Evolutionary conservation across 148 eudicot genomes (phyloP).

Genomic region (Amaranthus hypochondriacus): DNA sequence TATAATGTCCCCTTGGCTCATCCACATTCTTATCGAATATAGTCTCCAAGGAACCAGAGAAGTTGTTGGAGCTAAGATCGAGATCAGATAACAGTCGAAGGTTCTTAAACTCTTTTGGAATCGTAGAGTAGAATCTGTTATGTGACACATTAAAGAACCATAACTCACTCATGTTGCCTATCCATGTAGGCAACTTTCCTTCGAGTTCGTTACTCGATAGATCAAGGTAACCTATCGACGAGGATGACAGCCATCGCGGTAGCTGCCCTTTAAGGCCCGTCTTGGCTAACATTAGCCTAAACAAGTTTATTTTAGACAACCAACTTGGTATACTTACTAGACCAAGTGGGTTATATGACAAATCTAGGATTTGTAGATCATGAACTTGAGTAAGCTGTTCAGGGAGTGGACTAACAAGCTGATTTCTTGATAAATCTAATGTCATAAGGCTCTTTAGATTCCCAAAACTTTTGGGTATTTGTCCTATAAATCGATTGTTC

Average conservation of each 20-base stretch:
- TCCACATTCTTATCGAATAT: slow-evolving; percentile 31
- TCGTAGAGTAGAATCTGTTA: slow-evolving; percentile 40
- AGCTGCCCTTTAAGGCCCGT: slow-evolving; percentile 58
- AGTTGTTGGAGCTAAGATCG: slow-evolving; percentile 58
- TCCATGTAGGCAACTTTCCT: slow-evolving; percentile 65
- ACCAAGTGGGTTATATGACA: slow-evolving; percentile 57
- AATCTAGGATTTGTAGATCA: slow-evolving; percentile 36
- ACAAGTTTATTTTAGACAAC: slow-evolving; percentile 31
- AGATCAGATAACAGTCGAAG: slow-evolving; percentile 33
- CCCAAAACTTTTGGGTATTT: slow-evolving; percentile 57
- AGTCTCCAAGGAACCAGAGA: slow-evolving; percentile 35
- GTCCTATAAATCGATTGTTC: slow-evolving; percentile 46
- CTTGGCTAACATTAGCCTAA: slow-evolving; percentile 39
- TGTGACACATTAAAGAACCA: slow-evolving; percentile 49
- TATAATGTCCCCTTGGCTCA: slow-evolving; percentile 47
- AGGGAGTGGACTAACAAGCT: slow-evolving; percentile 48
- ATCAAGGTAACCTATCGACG: slow-evolving; percentile 45
- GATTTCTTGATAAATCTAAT: slow-evolving; percentile 50
- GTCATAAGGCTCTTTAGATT: slow-evolving; percentile 38
- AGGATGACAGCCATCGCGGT: slow-evolving; percentile 43
- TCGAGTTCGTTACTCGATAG: slow-evolving; percentile 50
- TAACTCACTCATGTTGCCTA: slow-evolving; percentile 66
- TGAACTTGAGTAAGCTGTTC: slow-evolving; percentile 36
- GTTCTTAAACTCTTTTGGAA: slow-evolving; percentile 52
- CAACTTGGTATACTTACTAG: slow-evolving; percentile 42